phyloP scores from a whole-genome alignment of 305 asterid species.

The Lippia alba region DNA sequence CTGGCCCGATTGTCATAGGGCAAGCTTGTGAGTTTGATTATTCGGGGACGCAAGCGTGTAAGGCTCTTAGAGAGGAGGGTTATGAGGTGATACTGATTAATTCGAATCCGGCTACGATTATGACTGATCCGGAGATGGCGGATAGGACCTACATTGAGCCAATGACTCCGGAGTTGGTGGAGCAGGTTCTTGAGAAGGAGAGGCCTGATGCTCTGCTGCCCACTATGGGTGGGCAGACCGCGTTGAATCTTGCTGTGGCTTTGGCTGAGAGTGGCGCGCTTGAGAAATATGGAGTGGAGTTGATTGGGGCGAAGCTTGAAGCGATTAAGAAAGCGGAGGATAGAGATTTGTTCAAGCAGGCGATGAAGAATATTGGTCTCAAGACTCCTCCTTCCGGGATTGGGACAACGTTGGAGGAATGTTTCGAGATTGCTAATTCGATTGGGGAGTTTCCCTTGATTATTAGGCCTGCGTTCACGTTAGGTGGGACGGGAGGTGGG shows the following conservation, averaged over 20 bases:
- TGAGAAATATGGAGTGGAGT: slow-evolving; percentile 89
- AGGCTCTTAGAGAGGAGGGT: slow-evolving; percentile 97
- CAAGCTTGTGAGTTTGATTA: slow-evolving; percentile 98
- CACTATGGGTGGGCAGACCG: slow-evolving; percentile 99
- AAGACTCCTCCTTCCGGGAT: slow-evolving; percentile 96
- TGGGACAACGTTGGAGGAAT: slow-evolving; percentile 88
- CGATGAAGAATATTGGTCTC: slow-evolving; percentile 88
- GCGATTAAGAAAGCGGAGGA: slow-evolving; percentile 98
- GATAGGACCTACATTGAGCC: slow-evolving; percentile 97
- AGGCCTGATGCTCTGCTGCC: slow-evolving; percentile 93
- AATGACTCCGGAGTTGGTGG: slow-evolving; percentile 91
- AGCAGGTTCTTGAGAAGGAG: slow-evolving; percentile 92
- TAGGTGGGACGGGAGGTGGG: slow-evolving; percentile 98
- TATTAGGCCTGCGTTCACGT: slow-evolving; percentile 89
- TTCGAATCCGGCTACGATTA: slow-evolving; percentile 95
- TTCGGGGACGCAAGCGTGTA: slow-evolving; percentile 98
- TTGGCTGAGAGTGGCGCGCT: slow-evolving; percentile 90
- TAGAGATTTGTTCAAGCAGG: slow-evolving; percentile 89
- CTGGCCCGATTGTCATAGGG: slow-evolving; percentile 97
- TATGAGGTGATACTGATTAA: slow-evolving; percentile 85
- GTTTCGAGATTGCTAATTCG: slow-evolving; percentile 70
- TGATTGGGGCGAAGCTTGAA: slow-evolving; percentile 91
- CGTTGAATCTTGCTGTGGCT: slow-evolving; percentile 91
- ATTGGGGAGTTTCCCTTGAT: slow-evolving; percentile 96
- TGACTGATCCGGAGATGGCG: slow-evolving; percentile 95